Evolutionary conservation across 1,284 basidiomycete genomes (phyloP).

Genomic region (Inonotus obliquus): DNA sequence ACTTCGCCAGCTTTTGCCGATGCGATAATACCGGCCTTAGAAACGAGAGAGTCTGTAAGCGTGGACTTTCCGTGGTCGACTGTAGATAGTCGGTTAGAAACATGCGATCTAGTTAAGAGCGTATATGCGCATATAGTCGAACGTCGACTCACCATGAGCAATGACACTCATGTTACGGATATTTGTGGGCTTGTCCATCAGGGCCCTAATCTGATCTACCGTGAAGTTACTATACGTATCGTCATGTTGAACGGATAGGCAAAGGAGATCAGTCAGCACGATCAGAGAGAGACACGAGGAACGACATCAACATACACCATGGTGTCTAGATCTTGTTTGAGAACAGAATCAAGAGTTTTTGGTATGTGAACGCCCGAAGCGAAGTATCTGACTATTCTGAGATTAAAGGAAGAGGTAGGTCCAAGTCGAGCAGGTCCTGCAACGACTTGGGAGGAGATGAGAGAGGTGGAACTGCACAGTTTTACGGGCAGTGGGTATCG

Average conservation of each 20-base stretch:
- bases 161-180: constrained; percentile 99
- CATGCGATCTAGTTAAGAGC: constrained; percentile 17
- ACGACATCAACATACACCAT: constrained; percentile 65
- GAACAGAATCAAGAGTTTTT: constrained; percentile 11
- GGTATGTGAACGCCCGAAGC: constrained; percentile 4
- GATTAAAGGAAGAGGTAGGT: background rate
- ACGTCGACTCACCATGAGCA: constrained; percentile 69
- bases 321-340: constrained; percentile 37
- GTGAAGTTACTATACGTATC: constrained; percentile 71
- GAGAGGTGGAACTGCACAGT: constrained; percentile 1
- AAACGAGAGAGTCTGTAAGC: constrained; percentile 97
- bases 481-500: constrained; percentile 2
- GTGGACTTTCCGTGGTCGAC: constrained; percentile 99
- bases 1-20: constrained; percentile 92
- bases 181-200: constrained; percentile 91
- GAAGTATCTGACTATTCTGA: background rate
- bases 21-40: constrained; percentile 99
- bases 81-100: constrained; percentile 28
- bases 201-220: constrained; percentile 83
- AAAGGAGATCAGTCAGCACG: background rate
- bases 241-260: constrained; percentile 9
- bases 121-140: constrained; percentile 20
- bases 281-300: constrained; percentile 1
- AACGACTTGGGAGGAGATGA: background rate
- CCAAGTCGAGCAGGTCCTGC: background rate